Evolutionary conservation across 805 yeast species (phyloP), one percentile per base, ranked within the genome.

Genomic region (Wickerhamiella shivajii): DNA sequence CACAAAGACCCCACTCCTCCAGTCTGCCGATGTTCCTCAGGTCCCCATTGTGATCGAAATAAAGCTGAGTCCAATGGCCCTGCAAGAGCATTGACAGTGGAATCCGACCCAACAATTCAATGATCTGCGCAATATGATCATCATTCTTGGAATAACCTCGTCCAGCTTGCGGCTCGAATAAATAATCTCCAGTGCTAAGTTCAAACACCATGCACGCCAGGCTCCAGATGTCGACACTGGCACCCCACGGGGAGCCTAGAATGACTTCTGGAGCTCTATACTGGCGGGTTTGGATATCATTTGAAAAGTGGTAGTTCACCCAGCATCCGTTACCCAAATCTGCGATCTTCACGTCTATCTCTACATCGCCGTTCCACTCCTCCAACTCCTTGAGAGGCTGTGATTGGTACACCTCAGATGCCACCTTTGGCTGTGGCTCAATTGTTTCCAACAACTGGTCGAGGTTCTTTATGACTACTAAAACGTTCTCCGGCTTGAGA

Each of bases 201-300:
- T 90, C 98, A 57, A 90, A 90, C 1, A 79, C 63, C 47, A 90
- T 58, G 57, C 97, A 85, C 0, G 93, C 96, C 47, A 79, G 63
- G n/a, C 94, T 79, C 98, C 98, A 90, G 30, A 87, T 67, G 56
- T 90, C 98, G 1, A 92, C 76, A 35, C 87, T 74, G 33, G 93
- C 84, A 1, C 98, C 98, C 98, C 98, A 90, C 20, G 69, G 64
- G 7, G 78, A 69, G 0, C 93, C 90, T 13, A 78, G 47, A 11
- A 79, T 55, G 4, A 77, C 79, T 49, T 87, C 98, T 1, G 97
- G 97, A 0, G 95, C 71, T 28, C 98, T 64, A 54, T 84, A 84
- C 53, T 84, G 95, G 29, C 96, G 65, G 1, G 96, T 84, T 56
- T 84, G 95, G 40, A 84, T 80, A 42, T 81, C 85, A 53, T 81